Evolutionary conservation across 805 yeast genomes (phyloP).

Genomic region (Zygosaccharomyces pseudorouxii): DNA sequence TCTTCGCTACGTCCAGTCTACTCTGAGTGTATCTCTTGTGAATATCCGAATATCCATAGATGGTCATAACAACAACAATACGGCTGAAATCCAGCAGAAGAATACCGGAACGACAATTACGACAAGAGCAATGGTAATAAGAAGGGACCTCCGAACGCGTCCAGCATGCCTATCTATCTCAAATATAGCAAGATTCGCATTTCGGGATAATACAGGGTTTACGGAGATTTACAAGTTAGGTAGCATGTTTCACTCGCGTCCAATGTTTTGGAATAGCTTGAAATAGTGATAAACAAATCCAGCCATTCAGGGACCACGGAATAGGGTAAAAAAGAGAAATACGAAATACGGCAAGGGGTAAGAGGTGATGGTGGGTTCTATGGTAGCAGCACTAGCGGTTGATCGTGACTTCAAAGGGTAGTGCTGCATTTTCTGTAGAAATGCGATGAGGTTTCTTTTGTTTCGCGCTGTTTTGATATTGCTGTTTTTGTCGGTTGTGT

Average conservation of each 20-base stretch:
- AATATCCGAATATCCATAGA: neutral
- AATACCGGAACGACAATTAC: too few species aligned
- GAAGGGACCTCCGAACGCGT: too few species aligned
- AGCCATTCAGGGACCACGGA: neutral
- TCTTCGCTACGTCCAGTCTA: neutral
- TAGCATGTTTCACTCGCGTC: neutral
- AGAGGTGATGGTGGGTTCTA: too few species aligned
- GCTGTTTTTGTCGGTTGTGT: neutral
- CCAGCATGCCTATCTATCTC: too few species aligned
- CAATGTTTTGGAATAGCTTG: neutral
- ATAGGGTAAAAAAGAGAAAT: neutral
- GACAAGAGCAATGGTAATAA: too few species aligned
- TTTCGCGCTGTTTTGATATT: slow-evolving; percentile 1
- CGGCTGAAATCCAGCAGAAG: neutral
- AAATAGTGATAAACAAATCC: neutral
- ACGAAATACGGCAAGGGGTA: too few species aligned
- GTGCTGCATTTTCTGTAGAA: neutral
- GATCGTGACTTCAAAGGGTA: neutral
- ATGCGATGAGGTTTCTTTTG: neutral
- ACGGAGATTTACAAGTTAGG: neutral
- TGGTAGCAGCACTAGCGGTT: too few species aligned
- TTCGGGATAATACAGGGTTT: too few species aligned
- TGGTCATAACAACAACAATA: neutral
- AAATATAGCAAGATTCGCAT: too few species aligned
- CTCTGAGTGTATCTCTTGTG: neutral